These are phyloP conservation scores for Rhodotorula paludigena DNA, from an alignment of 768 basidiomycete genomes.

Conservation along the genomic window DNA sequence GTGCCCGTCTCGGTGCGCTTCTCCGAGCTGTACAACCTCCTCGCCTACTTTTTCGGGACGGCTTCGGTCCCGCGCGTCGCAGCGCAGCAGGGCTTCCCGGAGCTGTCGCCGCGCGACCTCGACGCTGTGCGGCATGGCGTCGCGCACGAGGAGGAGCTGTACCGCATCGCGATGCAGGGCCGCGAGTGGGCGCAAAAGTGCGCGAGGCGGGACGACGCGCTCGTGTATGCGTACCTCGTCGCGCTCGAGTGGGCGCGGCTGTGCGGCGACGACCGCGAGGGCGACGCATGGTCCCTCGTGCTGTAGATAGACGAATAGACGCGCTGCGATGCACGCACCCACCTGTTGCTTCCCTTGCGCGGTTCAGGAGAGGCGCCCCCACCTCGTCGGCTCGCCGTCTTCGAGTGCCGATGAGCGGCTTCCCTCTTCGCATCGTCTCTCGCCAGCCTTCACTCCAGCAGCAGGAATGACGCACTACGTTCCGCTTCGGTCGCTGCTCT, in stretches of 20 bases:
- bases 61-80: not conserved
- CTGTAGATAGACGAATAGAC: not conserved
- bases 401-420: too few relatives aligned
- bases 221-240: slow-evolving; percentile 10
- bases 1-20: slow-evolving; percentile 5
- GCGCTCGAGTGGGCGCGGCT: slow-evolving; percentile 22
- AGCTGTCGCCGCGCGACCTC: not conserved
- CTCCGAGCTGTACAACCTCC: slow-evolving; percentile 9
- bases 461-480: slow-evolving; percentile 10
- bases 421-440: not conserved
- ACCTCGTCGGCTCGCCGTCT: too few relatives aligned
- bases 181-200: slow-evolving; percentile 11
- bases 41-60: slow-evolving; percentile 24
- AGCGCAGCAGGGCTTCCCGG: not conserved
- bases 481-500: not conserved
- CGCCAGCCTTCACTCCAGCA: not conserved
- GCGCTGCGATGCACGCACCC: too few relatives aligned
- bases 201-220: slow-evolving; percentile 16
- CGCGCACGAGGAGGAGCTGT: slow-evolving; percentile 9
- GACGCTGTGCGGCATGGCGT: not conserved
- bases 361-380: too few relatives aligned
- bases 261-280: not conserved
- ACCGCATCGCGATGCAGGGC: not conserved
- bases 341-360: too few relatives aligned
- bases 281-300: not conserved